Conservation (phyloP, 805 yeast genomes). For the Maudiozyma saulgeensis region DNA sequence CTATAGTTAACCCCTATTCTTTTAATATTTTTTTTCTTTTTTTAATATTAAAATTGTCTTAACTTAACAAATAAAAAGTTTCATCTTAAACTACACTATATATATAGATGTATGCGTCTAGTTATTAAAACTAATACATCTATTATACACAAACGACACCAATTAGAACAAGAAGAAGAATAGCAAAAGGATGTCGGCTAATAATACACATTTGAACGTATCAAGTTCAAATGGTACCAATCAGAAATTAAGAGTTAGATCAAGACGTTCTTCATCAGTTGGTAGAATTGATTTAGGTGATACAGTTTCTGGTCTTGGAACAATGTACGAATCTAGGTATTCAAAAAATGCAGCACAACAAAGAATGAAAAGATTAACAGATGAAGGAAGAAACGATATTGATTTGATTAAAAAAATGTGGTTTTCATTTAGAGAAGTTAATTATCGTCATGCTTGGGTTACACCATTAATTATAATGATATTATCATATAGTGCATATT, state of each 20-base stretch:
- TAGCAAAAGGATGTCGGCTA: not conserved
- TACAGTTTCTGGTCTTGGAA: slow-evolving; percentile 52
- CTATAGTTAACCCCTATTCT: no score
- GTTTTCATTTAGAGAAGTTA: slow-evolving; percentile 37
- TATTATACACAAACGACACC: no score
- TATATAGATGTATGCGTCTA: no score
- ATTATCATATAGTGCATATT: slow-evolving; percentile 35
- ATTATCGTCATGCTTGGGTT: slow-evolving; percentile 59
- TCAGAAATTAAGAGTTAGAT: slow-evolving; percentile 1
- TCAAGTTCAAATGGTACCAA: not conserved
- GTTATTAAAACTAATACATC: no score
- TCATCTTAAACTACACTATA: no score
- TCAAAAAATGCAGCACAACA: slow-evolving; percentile 30
- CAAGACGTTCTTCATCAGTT: slow-evolving; percentile 53
- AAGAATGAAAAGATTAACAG: slow-evolving; percentile 6
- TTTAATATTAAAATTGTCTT: no score
- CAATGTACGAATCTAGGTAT: slow-evolving; percentile 44
- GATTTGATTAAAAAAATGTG: slow-evolving; percentile 48
- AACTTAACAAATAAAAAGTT: no score
- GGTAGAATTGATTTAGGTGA: slow-evolving; percentile 74
- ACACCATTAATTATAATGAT: slow-evolving; percentile 47
- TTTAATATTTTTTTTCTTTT: no score
- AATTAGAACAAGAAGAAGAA: no score
- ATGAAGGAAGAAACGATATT: slow-evolving; percentile 34
- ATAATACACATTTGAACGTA: not conserved